Evolutionary conservation across 2,329 filamentous ascomycete genomes (phyloP), one percentile per base, ranked within the genome.

Genomic region (Phialemonium atrogriseum): DNA sequence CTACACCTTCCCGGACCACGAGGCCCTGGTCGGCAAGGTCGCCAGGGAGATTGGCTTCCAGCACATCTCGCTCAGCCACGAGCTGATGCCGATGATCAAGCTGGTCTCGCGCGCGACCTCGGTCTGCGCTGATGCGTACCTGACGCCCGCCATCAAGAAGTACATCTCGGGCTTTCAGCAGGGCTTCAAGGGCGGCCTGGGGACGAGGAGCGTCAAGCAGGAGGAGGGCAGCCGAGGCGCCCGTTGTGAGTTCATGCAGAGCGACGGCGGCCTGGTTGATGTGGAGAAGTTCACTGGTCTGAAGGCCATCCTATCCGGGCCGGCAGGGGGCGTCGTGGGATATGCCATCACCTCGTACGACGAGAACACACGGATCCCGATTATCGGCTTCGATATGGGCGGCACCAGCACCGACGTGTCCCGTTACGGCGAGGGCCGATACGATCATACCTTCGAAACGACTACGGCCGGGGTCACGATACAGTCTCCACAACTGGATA

Each of bases 321-420:
- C 88, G 2, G 88, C 88, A n/a, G 88, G 87, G 19, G 88, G 88
- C 24, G 88, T 94, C 0, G 87, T 94, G 1, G 88, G 88, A 4
- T 94, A 94, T 54, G 87, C 88, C 12, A 76, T 89, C 13, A 95
- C 89, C 0, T 91, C 83, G 1, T 95, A 91, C 52, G 88, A 95
- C 43, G 71, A 80, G 0, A 66, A 81, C 30, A 91, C 85, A 4
- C 84, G 78, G 50, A 85, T 75, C 1, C 86, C 87, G 0, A 83
- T 95, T 4, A 94, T 95, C 47, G 88, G 88, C 0, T 95, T 95
- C 48, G 88, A 95, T 45, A 95, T 95, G 88, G 86, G 86, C 22
- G 88, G 88, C 9, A 95, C 88, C 1, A 88, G 80, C 35, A 95
- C 88, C 1, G 88, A 95, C 54, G 85, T 94, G 8, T 93, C 84